Base-by-base conservation (phyloP, 106 monocot species). In the Amphibolis antarctica region DNA sequence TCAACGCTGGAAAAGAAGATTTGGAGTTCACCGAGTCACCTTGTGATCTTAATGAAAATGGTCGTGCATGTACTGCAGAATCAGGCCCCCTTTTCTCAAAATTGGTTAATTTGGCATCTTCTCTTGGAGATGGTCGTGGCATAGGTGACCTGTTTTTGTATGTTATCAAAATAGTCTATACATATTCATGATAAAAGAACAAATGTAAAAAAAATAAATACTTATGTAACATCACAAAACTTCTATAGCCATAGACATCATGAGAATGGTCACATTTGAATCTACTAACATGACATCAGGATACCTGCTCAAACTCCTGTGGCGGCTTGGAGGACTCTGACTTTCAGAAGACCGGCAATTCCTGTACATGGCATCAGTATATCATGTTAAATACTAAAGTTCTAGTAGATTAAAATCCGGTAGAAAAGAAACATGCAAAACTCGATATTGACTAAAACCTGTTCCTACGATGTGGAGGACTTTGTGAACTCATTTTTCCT, bases 221-320 rank as follows among this genome's bases (percentile, higher is more conserved):
- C 17, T 11, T 64, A 15, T 50, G 21, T 31, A 66, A 30, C 14
- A 66, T 11, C 14, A 29, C 25, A 6, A 22, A 83, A 75, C 62
- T 76, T 28, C 59, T 11, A 52, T 53, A 52, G 12, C 45, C 12
- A 63, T 57, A 48, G 53, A 46, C 72, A 66, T 78, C 66, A 4
- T n/a, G 66, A 69, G 55, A 44, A n/a, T 54, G 27, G 71, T 59
- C 66, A 53, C 68, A 47, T n/a, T 62, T 58, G 28, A 45, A 21
- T 44, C 63, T 75, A 52, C 72, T 72, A 56, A 19, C 43, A 57
- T 25, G 66, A 51, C 57, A 51, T 77, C 62, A 52, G 12, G 54
- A 26, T 79, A 79, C 47, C 65, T 73, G 66, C 78, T 82, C 52
- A 53, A 68, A 66, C 71, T 80, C 62, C 85, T 76, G 48, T 44